Base-by-base conservation (phyloP, 768 basidiomycete species). In the Suillus luteus region DNA sequence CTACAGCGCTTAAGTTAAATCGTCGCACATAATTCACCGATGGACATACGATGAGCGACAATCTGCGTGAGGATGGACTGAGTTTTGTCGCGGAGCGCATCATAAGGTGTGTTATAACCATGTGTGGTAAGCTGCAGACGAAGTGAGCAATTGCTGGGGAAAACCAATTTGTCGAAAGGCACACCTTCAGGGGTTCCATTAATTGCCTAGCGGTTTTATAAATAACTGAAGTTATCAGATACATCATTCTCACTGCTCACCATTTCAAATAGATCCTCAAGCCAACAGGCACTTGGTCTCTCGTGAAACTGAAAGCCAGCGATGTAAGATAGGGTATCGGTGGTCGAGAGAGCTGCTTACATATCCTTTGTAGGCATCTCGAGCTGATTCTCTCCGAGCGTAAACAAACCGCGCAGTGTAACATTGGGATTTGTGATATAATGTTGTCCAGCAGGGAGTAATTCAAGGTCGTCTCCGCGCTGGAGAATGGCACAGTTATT, bases 321-420 rank as follows among this genome's bases (percentile, higher is more conserved):
- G 67, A 89, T 88, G 92, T 92, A 67, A 92, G 91, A 75, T 92
- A 92, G 7, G 91, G 92, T 8, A 91, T 90, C 87, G 92, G 88
- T 72, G 90, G 72, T 72, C 92, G 92, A 68, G 24, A 54, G 44
- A 37, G 40, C 31, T 14, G 77, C 88, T 68, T 68, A 89, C 90
- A 92, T 92, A 67, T 92, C 91, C 75, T 93, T 93, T 9, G 91
- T 93, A 3, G 92, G 91, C 88, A 93, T 90, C 72, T 93, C 92
- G 35, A 91, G 73, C 73, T 93, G 92, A 68, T 90, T 92, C 73
- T 93, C 92, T 35, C 92, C 92, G 2, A 90, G 82, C 1, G 92
- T 91, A 74, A 86, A 93, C 22, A 93, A 68, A 3, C 91, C 91
- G 62, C 92, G 89, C 5, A 93, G 77, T 2, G 92, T 93, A 54